Evolutionary conservation across 805 yeast species (phyloP).

Genomic region (Starmerella khaoyaiensis): DNA sequence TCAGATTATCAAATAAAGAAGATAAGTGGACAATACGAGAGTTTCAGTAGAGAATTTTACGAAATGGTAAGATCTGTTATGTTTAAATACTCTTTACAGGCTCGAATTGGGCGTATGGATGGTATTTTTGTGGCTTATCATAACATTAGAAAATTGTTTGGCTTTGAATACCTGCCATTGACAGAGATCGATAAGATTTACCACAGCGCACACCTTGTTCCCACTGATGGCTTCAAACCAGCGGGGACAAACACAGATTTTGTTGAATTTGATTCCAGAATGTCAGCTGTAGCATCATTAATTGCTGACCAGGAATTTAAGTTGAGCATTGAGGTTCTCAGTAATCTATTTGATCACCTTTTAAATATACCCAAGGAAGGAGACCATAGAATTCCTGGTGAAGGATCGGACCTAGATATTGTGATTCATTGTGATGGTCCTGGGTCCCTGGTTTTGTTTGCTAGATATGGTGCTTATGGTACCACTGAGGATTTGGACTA

Average conservation of each 20-base stretch:
- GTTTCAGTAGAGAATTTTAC: constrained; percentile 66
- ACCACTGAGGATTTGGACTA: constrained; percentile 11
- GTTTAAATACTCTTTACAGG: constrained; percentile 79
- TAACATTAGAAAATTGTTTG: constrained; percentile 66
- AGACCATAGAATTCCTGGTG: not conserved
- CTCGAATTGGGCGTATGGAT: constrained; percentile 92
- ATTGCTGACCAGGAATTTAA: constrained; percentile 62
- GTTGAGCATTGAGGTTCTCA: constrained; percentile 42
- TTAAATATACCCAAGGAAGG: constrained; percentile 13
- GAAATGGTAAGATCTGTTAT: constrained; percentile 67
- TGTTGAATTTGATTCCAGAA: constrained; percentile 22
- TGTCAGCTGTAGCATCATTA: constrained; percentile 29
- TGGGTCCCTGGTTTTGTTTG: constrained; percentile 23
- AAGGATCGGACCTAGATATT: constrained; percentile 16
- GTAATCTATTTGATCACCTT: constrained; percentile 34
- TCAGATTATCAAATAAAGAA: constrained; percentile 56
- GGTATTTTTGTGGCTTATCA: constrained; percentile 91
- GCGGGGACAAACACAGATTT: constrained; percentile 4
- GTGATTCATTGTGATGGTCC: constrained; percentile 19
- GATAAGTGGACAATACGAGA: constrained; percentile 53
- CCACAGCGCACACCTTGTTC: constrained; percentile 35
- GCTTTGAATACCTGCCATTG: constrained; percentile 78
- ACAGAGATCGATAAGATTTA: constrained; percentile 52
- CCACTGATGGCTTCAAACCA: not conserved
- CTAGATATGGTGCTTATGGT: constrained; percentile 4